Conservation (phyloP, 371 early-diverging fungal species). For the Mucor mucedo region DNA sequence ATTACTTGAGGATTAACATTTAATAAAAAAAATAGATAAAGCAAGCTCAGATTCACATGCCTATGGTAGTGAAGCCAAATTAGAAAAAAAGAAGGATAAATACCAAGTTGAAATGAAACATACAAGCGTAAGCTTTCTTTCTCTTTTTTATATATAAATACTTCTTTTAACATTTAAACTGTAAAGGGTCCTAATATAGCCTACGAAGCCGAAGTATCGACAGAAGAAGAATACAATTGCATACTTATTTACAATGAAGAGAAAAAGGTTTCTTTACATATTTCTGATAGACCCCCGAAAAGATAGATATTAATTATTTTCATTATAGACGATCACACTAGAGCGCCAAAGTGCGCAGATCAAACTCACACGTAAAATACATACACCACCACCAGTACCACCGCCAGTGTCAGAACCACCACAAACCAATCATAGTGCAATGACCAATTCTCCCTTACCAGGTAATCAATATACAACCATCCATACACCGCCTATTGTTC, state of each 20-base stretch:
- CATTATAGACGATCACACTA: constrained; percentile 18
- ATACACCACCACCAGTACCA: too few species aligned
- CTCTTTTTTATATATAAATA: neutral
- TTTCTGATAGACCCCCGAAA: neutral
- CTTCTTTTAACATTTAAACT: neutral
- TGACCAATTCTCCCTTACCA: constrained; percentile 17
- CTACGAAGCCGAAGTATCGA: constrained; percentile 19
- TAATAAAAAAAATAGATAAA: neutral
- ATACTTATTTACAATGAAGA: constrained; percentile 28
- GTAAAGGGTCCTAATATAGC: constrained; percentile 6
- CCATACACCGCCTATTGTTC: constrained; percentile 12
- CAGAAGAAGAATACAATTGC: constrained; percentile 24
- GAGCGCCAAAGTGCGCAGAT: constrained; percentile 26
- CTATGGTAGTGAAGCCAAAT: constrained; percentile 19
- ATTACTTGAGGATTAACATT: too few species aligned
- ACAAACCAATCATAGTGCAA: neutral
- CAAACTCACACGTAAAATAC: constrained; percentile 16
- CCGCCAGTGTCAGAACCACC: neutral
- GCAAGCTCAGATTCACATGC: neutral
- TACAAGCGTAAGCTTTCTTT: constrained; percentile 9
- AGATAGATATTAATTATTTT: neutral
- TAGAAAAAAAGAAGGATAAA: constrained; percentile 23
- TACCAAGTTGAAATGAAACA: constrained; percentile 25
- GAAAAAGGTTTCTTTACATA: constrained; percentile 17
- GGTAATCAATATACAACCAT: constrained; percentile 1